phyloP scores from a whole-genome alignment of 768 basidiomycete species.

The Boletus rubropictus region DNA sequence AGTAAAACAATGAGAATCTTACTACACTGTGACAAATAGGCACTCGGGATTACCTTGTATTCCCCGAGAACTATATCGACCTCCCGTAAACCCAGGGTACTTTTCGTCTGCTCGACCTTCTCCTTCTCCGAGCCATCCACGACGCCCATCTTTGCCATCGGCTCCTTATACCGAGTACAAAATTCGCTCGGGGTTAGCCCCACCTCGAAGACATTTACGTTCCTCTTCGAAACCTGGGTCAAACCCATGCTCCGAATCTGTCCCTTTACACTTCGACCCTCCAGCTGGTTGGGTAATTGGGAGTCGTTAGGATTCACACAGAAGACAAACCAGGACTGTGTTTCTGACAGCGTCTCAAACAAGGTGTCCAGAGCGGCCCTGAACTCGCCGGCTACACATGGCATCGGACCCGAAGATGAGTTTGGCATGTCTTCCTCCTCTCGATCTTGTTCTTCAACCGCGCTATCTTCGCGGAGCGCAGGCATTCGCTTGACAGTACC shows the following conservation, averaged over 20 bases:
- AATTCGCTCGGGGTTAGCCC: conserved; percentile 85
- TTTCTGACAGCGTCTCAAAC: conserved; percentile 83
- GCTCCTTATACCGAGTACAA: conserved; percentile 72
- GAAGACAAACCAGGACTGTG: conserved; percentile 87
- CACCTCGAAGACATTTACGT: conserved; percentile 68
- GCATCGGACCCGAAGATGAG: conserved; percentile 33
- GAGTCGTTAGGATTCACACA: conserved; percentile 95
- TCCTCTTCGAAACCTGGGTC: conserved; percentile 67
- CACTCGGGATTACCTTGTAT: conserved; percentile 56
- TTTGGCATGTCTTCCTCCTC: conserved; percentile 37
- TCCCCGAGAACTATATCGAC: conserved; percentile 76
- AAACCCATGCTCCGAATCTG: conserved; percentile 82
- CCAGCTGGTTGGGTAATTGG: conserved; percentile 89
- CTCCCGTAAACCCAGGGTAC: conserved; percentile 54
- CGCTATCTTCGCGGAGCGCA: conserved; percentile 29
- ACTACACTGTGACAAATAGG: not conserved
- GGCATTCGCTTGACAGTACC: conserved; percentile 54
- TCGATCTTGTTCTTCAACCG: conserved; percentile 43
- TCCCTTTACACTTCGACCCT: conserved; percentile 85
- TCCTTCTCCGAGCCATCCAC: conserved; percentile 56
- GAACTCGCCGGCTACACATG: conserved; percentile 88
- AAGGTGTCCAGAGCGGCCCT: conserved; percentile 77
- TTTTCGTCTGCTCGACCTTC: conserved; percentile 53
- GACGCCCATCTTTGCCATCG: conserved; percentile 52
- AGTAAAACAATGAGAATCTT: conserved; percentile 5